These are phyloP conservation scores for Parmales sp. DNA, from an alignment of 108 stramenopile genomes.

Conservation along the genomic window DNA sequence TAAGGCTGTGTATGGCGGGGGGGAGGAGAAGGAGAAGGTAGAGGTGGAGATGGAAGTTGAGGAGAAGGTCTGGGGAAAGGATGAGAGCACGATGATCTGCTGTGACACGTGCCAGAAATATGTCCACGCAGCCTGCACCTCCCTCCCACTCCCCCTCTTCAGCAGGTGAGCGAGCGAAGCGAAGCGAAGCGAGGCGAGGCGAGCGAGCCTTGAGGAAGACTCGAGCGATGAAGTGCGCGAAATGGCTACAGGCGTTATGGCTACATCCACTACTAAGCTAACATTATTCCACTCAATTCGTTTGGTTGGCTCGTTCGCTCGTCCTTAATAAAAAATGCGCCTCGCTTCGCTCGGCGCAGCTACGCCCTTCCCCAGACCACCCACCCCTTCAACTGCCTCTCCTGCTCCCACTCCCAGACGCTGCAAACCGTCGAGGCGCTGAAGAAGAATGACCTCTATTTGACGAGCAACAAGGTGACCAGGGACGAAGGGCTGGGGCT, in stretches of 20 bases:
- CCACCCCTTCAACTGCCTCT: constrained; percentile 48
- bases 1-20: not conserved
- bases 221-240: too few species aligned
- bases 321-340: too few species aligned
- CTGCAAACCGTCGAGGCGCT: constrained; percentile 33
- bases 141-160: constrained; percentile 35
- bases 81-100: constrained; percentile 52
- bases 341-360: too few species aligned
- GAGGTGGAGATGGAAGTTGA: constrained; percentile 1
- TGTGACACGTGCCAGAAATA: constrained; percentile 58
- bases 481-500: too few species aligned
- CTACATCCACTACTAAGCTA: too few species aligned
- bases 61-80: constrained; percentile 47
- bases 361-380: too few species aligned
- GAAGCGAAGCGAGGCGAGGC: constrained; percentile 50
- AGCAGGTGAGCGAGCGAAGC: constrained; percentile 33
- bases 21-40: not conserved
- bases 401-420: constrained; percentile 43
- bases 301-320: not conserved
- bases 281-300: not conserved
- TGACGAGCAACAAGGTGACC: too few species aligned
- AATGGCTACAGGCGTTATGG: too few species aligned
- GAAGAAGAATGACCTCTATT: constrained; percentile 39
- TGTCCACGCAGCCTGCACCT: constrained; percentile 70
- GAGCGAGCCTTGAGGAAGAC: too few species aligned